Conservation (phyloP, 176 grass and related monocot species). For the Ensete glaucum region DNA sequence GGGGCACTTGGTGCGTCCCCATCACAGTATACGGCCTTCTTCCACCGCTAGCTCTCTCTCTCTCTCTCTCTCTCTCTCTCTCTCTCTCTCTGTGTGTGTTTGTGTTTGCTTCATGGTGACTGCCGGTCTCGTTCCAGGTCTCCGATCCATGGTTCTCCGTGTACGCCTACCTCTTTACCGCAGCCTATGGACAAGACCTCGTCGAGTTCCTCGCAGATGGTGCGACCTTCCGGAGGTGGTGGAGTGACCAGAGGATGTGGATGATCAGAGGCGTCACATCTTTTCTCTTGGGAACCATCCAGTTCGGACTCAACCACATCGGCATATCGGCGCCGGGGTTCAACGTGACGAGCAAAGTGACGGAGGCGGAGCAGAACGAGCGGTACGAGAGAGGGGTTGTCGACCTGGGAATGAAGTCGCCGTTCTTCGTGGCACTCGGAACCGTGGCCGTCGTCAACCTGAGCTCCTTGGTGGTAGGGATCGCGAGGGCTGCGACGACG, state of each 20-base stretch:
- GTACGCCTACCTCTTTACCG: conserved; percentile 37
- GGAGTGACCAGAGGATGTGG: conserved; percentile 27
- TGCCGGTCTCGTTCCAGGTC: conserved; percentile 9
- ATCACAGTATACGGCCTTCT: conserved; percentile 26
- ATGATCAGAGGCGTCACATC: conserved; percentile 16
- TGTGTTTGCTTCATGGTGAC: background rate
- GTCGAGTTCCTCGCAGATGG: conserved; percentile 13
- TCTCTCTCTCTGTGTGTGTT: background rate
- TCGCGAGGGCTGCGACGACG: conserved; percentile 1
- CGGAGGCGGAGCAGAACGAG: conserved; percentile 26
- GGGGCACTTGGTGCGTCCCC: conserved; percentile 25
- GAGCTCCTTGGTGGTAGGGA: conserved; percentile 17
- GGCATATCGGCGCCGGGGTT: conserved; percentile 12
- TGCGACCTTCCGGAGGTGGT: conserved; percentile 15
- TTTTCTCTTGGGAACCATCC: conserved; percentile 11
- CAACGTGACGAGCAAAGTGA: conserved; percentile 40
- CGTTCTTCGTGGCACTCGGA: conserved; percentile 27
- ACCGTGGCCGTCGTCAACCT: conserved; percentile 21
- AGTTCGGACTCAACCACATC: conserved; percentile 8
- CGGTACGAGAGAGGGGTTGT: conserved; percentile 12
- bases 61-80: background rate
- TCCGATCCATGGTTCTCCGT: conserved; percentile 39
- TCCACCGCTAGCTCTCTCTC: conserved; percentile 32
- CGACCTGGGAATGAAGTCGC: conserved; percentile 27
- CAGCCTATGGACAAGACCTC: conserved; percentile 28